Conservation (phyloP, 441 rosid genomes). For the Croton laevigatus region DNA sequence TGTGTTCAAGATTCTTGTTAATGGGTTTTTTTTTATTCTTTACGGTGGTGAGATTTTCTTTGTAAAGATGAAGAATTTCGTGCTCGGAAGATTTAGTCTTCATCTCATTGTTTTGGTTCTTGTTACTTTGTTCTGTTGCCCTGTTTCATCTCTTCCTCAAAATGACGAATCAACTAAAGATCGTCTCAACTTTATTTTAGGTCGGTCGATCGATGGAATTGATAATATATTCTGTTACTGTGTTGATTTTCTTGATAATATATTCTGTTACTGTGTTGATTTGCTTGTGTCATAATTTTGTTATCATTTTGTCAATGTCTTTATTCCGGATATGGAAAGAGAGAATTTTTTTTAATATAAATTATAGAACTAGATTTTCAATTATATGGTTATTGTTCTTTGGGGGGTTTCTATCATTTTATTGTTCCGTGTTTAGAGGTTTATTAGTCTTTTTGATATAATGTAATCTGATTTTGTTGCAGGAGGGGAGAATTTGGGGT, state of each 20-base stretch:
- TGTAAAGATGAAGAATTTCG: constrained; percentile 23
- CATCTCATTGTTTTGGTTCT: constrained; percentile 14
- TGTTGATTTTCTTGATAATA: no score
- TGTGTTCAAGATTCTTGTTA: constrained; percentile 14
- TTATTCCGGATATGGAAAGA: not conserved
- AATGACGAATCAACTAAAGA: constrained; percentile 35
- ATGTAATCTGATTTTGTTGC: constrained; percentile 19
- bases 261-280: not conserved
- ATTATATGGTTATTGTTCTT: no score
- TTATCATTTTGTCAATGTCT: constrained; percentile 6
- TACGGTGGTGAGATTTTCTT: constrained; percentile 1
- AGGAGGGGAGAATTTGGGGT: constrained; percentile 62
- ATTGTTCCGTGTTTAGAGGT: not conserved
- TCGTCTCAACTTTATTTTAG: constrained; percentile 53
- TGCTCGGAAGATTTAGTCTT: constrained; percentile 24
- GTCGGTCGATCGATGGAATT: constrained; percentile 40
- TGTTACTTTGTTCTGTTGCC: constrained; percentile 24
- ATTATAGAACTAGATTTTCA: not conserved
- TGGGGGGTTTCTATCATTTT: not conserved
- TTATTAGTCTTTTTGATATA: not conserved
- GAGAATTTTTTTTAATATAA: not conserved
- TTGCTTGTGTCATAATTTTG: not conserved
- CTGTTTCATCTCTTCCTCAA: constrained; percentile 32
- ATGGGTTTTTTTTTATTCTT: constrained; percentile 22
- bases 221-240: not conserved